These are phyloP conservation scores for Mortierella sp. DNA, from an alignment of 371 early-diverging fungal genomes.

Conservation along the genomic window DNA sequence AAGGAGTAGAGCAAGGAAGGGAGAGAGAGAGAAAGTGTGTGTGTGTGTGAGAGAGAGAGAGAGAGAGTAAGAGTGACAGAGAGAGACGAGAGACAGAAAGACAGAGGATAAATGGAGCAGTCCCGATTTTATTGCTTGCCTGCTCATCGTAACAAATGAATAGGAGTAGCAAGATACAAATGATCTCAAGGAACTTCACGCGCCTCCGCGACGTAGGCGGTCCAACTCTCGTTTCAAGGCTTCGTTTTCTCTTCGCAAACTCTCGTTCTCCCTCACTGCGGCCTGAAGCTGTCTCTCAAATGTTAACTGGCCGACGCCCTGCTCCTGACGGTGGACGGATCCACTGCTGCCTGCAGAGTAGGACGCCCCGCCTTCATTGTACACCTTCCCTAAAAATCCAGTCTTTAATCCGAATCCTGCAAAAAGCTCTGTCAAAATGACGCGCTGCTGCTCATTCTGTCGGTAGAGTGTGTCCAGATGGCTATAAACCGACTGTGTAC, in stretches of 20 bases:
- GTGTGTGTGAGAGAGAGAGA: too few relatives aligned
- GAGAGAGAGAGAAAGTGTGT: too few relatives aligned
- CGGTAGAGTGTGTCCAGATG: constrained; percentile 48
- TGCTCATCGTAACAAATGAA: too few relatives aligned
- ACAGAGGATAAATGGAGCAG: neutral
- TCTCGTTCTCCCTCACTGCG: constrained; percentile 64
- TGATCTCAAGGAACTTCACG: neutral
- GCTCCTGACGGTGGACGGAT: constrained; percentile 29
- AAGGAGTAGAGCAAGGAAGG: constrained; percentile 1
- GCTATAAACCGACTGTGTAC: constrained; percentile 18
- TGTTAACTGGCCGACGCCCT: constrained; percentile 4
- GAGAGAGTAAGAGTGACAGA: neutral
- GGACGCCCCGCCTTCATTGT: neutral
- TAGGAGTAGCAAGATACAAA: too few relatives aligned
- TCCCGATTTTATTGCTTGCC: neutral
- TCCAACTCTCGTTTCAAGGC: constrained; percentile 65
- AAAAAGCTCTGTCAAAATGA: constrained; percentile 38
- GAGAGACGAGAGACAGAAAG: neutral
- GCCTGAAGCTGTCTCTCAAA: constrained; percentile 62
- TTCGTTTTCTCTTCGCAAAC: constrained; percentile 68
- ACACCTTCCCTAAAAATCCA: neutral
- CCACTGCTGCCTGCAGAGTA: neutral
- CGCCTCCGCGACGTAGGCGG: constrained; percentile 53
- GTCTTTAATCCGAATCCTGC: constrained; percentile 40
- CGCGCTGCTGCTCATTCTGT: constrained; percentile 52